Evolutionary conservation across 1,284 basidiomycete genomes (phyloP), one percentile per base, ranked within the genome.

Genomic region (Abortiporus biennis): DNA sequence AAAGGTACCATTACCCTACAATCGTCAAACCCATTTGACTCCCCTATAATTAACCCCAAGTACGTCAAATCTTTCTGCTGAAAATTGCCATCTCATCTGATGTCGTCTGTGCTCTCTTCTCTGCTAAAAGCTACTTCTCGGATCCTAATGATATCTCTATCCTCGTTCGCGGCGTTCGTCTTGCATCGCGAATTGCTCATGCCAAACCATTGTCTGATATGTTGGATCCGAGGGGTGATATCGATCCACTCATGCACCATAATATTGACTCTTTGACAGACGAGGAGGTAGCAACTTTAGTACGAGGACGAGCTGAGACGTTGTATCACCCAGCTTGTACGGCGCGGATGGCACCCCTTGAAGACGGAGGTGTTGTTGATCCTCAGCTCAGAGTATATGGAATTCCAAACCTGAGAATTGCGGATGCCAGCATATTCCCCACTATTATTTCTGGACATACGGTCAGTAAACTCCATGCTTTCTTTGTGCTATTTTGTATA

Each of bases 381-480:
- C 54, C 63, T 20, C 51, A 47, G 38, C 47, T 69, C 46, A 50
- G 58, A 29, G 66, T 69, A 42, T 54, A 68, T 40, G 67, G 66
- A 1, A 48, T 69, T n/a, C 47, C 49, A 43, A 57, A 59, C 13
- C 60, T 81, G 51, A 62, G 79, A 30, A 68, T 84, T 16, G 78
- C 67, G 39, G 82, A 85, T 55, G 78, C 76, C 39, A 76, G 71
- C 23, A 58, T 79, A 9, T 81, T 76, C 52, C 76, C 80, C 13
- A 68, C 61, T 39, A 69, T 80, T 44, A 63, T 77, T 6, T 71
- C 77, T 30, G 79, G 78, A 17, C 80, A 84, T 53, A 80, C 79
- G 47, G 80, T 79, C 42, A 50, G 74, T 64, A 19, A 11, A 9
- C n/a, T n/a, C n/a, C n/a, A n/a, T n/a, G n/a, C n/a, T n/a, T n/a